Conservation (phyloP, 2,329 filamentous ascomycete genomes). For the Juglanconis sp. region DNA sequence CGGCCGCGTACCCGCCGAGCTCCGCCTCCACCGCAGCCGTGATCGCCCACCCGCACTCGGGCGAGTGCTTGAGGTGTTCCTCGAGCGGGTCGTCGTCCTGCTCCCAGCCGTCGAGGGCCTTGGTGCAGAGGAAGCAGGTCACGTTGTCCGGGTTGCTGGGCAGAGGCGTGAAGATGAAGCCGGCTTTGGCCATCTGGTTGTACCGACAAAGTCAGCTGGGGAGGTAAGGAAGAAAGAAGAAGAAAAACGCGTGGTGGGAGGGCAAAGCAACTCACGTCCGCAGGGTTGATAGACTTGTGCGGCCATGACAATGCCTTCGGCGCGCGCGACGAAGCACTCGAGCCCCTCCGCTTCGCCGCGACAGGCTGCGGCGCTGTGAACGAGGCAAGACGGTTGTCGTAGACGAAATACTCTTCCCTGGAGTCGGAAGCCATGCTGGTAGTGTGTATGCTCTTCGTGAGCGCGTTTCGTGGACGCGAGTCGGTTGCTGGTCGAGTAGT, state of each 20-base stretch:
- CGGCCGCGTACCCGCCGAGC: conserved; percentile 59
- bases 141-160: conserved; percentile 80
- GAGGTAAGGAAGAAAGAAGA: conserved; percentile 14
- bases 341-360: conserved; percentile 65
- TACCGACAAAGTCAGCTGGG: neutral
- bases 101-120: conserved; percentile 89
- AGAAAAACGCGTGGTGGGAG: neutral
- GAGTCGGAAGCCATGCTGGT: conserved; percentile 28
- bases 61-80: conserved; percentile 82
- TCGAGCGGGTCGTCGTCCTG: conserved; percentile 75
- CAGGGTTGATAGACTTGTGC: conserved; percentile 57
- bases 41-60: conserved; percentile 83
- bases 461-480: neutral
- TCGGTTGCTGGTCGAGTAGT: neutral
- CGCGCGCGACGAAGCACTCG: conserved; percentile 52
- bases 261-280: conserved; percentile 50
- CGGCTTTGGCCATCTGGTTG: conserved; percentile 76
- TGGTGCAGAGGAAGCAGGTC: conserved; percentile 81
- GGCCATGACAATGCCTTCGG: conserved; percentile 71
- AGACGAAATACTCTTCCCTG: conserved; percentile 55
- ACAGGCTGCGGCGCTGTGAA: conserved; percentile 66
- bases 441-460: neutral
- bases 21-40: conserved; percentile 61
- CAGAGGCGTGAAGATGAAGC: conserved; percentile 83
- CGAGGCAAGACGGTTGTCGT: conserved; percentile 74